phyloP scores from a whole-genome alignment of 2,329 filamentous ascomycete genomes.

The Xylariales sp. region DNA sequence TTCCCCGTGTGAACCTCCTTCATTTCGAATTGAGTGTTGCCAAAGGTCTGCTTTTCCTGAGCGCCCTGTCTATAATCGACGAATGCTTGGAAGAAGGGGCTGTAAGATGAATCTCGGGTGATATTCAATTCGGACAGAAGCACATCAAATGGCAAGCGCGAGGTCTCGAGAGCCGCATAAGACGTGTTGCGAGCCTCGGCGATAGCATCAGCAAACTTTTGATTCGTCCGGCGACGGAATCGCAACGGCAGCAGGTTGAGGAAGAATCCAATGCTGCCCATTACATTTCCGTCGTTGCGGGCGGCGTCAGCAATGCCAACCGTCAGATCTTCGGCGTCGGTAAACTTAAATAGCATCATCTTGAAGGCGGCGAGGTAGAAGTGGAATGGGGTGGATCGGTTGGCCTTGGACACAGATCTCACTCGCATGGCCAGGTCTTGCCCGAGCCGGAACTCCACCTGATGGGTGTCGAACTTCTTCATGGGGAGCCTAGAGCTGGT shows the following conservation, averaged over 20 bases:
- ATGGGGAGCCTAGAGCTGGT: constrained; percentile 39
- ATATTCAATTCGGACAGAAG: constrained; percentile 51
- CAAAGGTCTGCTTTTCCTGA: constrained; percentile 44
- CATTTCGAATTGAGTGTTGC: constrained; percentile 42
- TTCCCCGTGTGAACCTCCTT: constrained; percentile 27
- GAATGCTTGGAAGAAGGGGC: constrained; percentile 60
- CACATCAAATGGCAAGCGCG: constrained; percentile 58
- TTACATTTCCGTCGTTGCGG: constrained; percentile 45
- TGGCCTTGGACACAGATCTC: constrained; percentile 40
- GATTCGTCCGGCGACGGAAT: constrained; percentile 10
- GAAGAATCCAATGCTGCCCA: constrained; percentile 52
- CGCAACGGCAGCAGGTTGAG: constrained; percentile 55
- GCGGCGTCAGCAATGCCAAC: constrained; percentile 59
- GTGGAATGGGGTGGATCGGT: constrained; percentile 53
- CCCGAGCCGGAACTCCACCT: constrained; percentile 38
- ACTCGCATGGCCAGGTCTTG: constrained; percentile 39
- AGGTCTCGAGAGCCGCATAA: constrained; percentile 52
- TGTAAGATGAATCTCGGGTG: constrained; percentile 52
- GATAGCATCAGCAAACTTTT: constrained; percentile 22
- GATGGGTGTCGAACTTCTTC: constrained; percentile 38
- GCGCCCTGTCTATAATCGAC: constrained; percentile 58
- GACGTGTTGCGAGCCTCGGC: constrained; percentile 1
- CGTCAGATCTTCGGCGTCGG: constrained; percentile 53
- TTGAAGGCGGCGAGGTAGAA: constrained; percentile 58
- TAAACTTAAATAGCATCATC: constrained; percentile 52